Conservation (phyloP, 768 basidiomycete genomes). For the Pisolithus sp. region DNA sequence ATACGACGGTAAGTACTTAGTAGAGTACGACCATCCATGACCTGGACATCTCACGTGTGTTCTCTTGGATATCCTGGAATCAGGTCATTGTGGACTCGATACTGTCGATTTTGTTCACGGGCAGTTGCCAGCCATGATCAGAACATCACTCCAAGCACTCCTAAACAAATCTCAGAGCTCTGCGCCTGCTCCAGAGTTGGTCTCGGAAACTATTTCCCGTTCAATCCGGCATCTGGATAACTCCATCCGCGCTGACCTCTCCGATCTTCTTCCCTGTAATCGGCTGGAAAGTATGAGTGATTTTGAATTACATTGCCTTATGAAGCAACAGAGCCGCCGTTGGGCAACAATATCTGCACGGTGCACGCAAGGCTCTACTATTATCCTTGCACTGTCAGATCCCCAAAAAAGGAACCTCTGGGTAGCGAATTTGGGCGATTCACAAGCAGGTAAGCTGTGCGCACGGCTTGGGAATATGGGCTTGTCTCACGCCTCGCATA, state of each 20-base stretch:
- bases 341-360: conserved; percentile 31
- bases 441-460: conserved; percentile 23
- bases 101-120: conserved; percentile 40
- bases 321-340: conserved; percentile 30
- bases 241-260: conserved; percentile 37
- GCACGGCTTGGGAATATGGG: not conserved
- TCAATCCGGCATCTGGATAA: conserved; percentile 37
- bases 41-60: conserved; percentile 24
- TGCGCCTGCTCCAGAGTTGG: conserved; percentile 23
- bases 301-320: conserved; percentile 33
- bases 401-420: conserved; percentile 23
- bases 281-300: conserved; percentile 31
- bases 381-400: conserved; percentile 28
- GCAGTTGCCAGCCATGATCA: conserved; percentile 37
- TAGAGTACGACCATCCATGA: conserved; percentile 20
- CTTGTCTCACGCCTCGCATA: not conserved
- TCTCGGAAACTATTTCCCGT: conserved; percentile 34
- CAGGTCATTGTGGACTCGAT: conserved; percentile 44
- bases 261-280: conserved; percentile 37
- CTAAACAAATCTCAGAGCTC: conserved; percentile 20
- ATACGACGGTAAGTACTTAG: conserved; percentile 40
- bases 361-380: conserved; percentile 29
- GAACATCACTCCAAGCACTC: conserved; percentile 31
- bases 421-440: conserved; percentile 31
- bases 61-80: not conserved